Evolutionary conservation across 495 filamentous ascomycete species (phyloP).

Genomic region (Aspergillus indologenus): DNA sequence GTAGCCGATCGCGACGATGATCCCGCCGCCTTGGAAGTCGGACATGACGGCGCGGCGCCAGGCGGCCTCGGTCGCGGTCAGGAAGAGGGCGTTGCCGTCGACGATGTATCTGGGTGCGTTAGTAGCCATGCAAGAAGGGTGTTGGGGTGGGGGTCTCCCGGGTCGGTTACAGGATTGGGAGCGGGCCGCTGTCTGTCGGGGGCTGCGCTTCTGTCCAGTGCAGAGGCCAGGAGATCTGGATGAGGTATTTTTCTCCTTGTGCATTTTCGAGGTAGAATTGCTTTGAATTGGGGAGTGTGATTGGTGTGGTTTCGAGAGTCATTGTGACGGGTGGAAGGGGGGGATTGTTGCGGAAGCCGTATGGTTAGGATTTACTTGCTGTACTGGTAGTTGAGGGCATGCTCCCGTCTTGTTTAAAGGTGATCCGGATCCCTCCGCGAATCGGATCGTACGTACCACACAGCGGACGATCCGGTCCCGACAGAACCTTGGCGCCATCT

Average conservation of each 20-base stretch:
- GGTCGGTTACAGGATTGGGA: slow-evolving; percentile 24
- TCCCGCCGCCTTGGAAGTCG: slow-evolving; percentile 18
- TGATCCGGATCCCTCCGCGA: background rate
- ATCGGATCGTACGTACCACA: background rate
- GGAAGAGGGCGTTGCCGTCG: slow-evolving; percentile 28
- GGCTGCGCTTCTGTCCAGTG: slow-evolving; percentile 14
- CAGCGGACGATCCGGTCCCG: background rate
- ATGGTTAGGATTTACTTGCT: background rate
- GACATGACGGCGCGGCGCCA: slow-evolving; percentile 23
- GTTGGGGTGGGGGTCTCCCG: background rate
- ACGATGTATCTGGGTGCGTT: slow-evolving; percentile 22
- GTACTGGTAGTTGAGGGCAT: background rate
- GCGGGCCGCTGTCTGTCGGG: slow-evolving; percentile 5
- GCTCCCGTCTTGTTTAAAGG: background rate
- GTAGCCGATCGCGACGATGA: slow-evolving; percentile 30
- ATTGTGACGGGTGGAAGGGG: background rate
- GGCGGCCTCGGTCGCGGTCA: slow-evolving; percentile 27
- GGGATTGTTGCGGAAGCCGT: background rate
- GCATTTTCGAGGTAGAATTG: slow-evolving; percentile 24
- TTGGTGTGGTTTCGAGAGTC: slow-evolving; percentile 8
- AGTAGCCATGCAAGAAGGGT: background rate
- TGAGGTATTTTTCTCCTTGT: slow-evolving; percentile 20
- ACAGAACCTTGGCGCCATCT: background rate
- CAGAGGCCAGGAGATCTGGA: slow-evolving; percentile 30
- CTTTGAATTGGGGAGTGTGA: slow-evolving; percentile 26